These are phyloP conservation scores for Pelargonium australe DNA, from an alignment of 441 rosid species.

Conservation along the genomic window DNA sequence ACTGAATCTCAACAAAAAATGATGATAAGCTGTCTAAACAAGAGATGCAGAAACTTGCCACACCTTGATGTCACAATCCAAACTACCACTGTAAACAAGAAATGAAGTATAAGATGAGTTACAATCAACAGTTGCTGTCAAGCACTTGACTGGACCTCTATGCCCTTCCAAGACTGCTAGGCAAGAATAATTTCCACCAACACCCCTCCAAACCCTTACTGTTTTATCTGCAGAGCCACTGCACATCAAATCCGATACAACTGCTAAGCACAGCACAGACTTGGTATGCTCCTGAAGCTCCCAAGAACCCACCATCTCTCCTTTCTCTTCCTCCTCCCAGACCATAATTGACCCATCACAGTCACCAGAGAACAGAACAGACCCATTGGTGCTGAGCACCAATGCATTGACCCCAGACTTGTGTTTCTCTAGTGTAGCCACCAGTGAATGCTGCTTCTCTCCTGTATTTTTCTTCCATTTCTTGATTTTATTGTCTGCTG, in stretches of 20 bases:
- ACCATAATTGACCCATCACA: slow-evolving; percentile 58
- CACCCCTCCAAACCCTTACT: slow-evolving; percentile 61
- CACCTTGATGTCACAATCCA: slow-evolving; percentile 80
- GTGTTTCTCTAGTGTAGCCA: slow-evolving; percentile 53
- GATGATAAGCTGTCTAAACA: no score
- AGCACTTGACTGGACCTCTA: slow-evolving; percentile 77
- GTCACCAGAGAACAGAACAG: slow-evolving; percentile 59
- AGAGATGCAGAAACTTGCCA: slow-evolving; percentile 56
- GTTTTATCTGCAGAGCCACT: slow-evolving; percentile 86
- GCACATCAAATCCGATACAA: slow-evolving; percentile 52
- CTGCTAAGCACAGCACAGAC: slow-evolving; percentile 61
- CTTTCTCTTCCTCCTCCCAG: slow-evolving; percentile 48
- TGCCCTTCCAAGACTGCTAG: slow-evolving; percentile 71
- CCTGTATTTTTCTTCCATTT: slow-evolving; percentile 55
- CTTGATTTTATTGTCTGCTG: slow-evolving; percentile 74
- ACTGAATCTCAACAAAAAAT: no score
- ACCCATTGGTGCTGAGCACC: slow-evolving; percentile 49
- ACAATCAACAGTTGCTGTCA: slow-evolving; percentile 38
- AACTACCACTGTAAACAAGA: slow-evolving; percentile 69
- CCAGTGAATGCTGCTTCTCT: slow-evolving; percentile 47
- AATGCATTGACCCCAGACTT: slow-evolving; percentile 72
- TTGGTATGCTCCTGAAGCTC: slow-evolving; percentile 64
- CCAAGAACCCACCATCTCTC: slow-evolving; percentile 26
- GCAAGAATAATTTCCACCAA: slow-evolving; percentile 39
- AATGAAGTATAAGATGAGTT: slow-evolving; percentile 31